Conservation (phyloP, 192 early-diverging fungal species). For the Rhizophagus prolifer region DNA sequence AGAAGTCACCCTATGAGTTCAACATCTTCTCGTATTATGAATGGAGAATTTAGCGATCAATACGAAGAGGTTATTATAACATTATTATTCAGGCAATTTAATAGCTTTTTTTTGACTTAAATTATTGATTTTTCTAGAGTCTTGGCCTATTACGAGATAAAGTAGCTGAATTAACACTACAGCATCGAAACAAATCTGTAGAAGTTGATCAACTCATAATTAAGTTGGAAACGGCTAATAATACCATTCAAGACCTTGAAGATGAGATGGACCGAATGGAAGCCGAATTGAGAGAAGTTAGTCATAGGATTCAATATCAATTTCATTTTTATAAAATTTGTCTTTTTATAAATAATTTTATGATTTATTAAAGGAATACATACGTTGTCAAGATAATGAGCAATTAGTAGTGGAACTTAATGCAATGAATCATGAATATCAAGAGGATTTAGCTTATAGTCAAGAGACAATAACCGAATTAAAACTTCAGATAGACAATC, state of each 20-base stretch:
- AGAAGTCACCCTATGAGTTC: conserved; percentile 16
- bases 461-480: conserved; percentile 31
- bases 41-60: conserved; percentile 31
- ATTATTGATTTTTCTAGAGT: not conserved
- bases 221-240: conserved; percentile 31
- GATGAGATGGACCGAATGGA: conserved; percentile 20
- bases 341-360: not conserved
- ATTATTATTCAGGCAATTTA: not conserved
- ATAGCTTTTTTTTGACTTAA: not conserved
- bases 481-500: conserved; percentile 30
- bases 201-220: conserved; percentile 39
- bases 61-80: conserved; percentile 16
- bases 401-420: conserved; percentile 24
- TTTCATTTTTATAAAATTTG: conserved; percentile 12
- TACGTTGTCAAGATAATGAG: conserved; percentile 13
- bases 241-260: conserved; percentile 29
- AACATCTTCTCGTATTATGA: conserved; percentile 21
- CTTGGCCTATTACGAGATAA: conserved; percentile 36
- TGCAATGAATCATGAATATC: conserved; percentile 11
- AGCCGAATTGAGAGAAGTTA: conserved; percentile 30
- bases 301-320: not conserved
- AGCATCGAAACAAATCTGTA: conserved; percentile 43
- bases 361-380: conserved; percentile 9
- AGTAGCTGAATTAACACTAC: conserved; percentile 40
- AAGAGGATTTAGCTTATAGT: conserved; percentile 22